A percentile compares a stretch with the other conserved stretches of the same genome.
Evolutionary conservation across 1,284 basidiomycete species (phyloP).

Genomic region (Psilocybe mexicana): DNA sequence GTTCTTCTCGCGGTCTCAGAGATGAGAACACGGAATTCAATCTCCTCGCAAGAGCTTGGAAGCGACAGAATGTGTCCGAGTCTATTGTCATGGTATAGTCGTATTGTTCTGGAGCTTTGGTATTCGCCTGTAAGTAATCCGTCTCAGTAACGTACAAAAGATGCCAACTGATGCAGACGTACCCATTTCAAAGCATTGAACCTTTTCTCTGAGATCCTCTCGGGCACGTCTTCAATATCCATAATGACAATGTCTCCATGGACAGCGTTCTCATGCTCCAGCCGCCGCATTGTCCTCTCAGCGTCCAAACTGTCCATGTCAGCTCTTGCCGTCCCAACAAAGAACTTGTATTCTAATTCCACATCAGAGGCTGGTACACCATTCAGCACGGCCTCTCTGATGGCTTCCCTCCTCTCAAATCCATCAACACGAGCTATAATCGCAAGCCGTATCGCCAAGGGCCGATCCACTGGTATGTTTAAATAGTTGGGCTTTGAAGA

Average conservation of each 20-base stretch:
- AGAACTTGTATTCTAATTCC: conserved; percentile 10
- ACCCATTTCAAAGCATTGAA: conserved; percentile 13
- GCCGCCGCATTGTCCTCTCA: neutral
- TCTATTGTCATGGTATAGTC: conserved; percentile 13
- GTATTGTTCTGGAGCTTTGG: neutral
- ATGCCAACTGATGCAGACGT: neutral
- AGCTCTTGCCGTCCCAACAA: conserved; percentile 1
- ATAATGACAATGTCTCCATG: conserved; percentile 3
- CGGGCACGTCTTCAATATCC: conserved; percentile 4
- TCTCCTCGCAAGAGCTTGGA: conserved; percentile 4
- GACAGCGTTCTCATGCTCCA: conserved; percentile 1
- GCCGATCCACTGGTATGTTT: neutral
- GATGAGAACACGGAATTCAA: neutral
- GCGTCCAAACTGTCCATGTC: neutral
- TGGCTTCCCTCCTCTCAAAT: neutral
- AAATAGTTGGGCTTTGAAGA: neutral
- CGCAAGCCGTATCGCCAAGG: conserved; percentile 1
- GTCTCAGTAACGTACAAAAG: neutral
- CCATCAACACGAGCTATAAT: conserved; percentile 1
- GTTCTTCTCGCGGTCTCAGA: conserved; percentile 6
- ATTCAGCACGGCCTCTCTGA: neutral
- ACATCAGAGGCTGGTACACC: neutral
- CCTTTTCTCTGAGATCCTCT: conserved; percentile 9
- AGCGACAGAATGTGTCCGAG: conserved; percentile 11
- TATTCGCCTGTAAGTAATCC: neutral